Evolutionary conservation across 306 rosid genomes (phyloP).

Genomic region (Acacia crassicarpa): DNA sequence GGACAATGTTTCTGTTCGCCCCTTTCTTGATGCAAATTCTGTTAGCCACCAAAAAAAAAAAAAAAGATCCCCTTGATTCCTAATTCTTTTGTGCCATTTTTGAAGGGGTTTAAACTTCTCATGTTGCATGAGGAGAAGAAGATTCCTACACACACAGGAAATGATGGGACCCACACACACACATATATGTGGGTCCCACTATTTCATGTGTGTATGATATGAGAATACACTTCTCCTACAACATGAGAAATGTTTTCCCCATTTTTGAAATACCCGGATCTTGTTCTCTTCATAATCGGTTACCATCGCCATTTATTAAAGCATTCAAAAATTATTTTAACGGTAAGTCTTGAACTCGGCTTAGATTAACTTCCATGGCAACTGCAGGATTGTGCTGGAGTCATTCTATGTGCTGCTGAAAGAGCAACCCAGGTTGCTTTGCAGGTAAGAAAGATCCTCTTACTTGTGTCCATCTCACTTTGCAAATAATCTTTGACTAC

Average conservation of each 20-base stretch:
- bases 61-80: background rate
- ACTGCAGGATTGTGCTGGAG: conserved; percentile 97
- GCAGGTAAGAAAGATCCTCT: conserved; percentile 54
- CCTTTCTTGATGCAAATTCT: background rate
- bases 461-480: background rate
- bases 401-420: conserved; percentile 81
- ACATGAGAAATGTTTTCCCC: too few relatives aligned
- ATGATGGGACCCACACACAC: too few relatives aligned
- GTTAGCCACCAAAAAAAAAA: background rate
- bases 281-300: conserved; percentile 6
- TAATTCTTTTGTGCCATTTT: background rate
- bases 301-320: too few relatives aligned
- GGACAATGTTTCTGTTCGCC: background rate
- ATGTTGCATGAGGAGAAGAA: too few relatives aligned
- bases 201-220: too few relatives aligned
- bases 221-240: too few relatives aligned
- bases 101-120: too few relatives aligned
- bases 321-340: background rate
- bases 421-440: conserved; percentile 95
- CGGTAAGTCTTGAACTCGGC: background rate
- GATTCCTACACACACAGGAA: too few relatives aligned
- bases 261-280: background rate
- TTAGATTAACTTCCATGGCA: conserved; percentile 18
- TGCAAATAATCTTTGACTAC: background rate
- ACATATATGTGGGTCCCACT: too few relatives aligned